Base-by-base conservation (phyloP, 106 monocot species). In the Gastrodia elata region DNA sequence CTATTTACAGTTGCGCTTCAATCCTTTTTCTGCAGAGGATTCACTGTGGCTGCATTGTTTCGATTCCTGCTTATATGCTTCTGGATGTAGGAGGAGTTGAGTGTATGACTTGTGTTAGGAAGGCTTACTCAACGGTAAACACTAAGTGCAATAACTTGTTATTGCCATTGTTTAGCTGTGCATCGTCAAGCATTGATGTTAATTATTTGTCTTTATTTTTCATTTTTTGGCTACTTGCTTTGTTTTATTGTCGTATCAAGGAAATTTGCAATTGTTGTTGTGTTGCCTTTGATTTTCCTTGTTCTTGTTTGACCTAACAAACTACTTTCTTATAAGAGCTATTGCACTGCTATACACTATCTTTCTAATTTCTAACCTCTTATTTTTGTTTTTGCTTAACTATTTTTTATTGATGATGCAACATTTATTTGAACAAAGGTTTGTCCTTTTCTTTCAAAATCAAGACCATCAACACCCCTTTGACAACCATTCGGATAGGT, bases 1-100 rank as follows among this genome's bases (percentile, higher is more conserved):
- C 1, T 71, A 28, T 71, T 58, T 58, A 40, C 27, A 33, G 11
- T 22, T 22, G 24, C 2, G 16, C 40, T 39, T 8, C 39, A 40
- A 39, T n/a, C 55, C 32, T 25, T 6, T 43, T 27, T 57, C 22
- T 68, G 70, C 83, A 89, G 89, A 75, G 78, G 67, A 38, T 86
- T 41, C 89, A 89, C 52, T 89, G 89, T 70, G 89, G 89, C 26
- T 89, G 89, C 30, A 79, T 89, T 32, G 89, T 89, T 26, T 89
- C 85, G 2, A 37, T 39, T 6, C 76, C 77, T 38, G 20, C 59
- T 20, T 89, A 81, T 73, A 18, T 80, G 33, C 81, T 83, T 39
- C 81, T 85, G 16, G 89, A 89, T 72, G 78, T 73, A 18, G 89
- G 89, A 35, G 89, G 89, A 64, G 73, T 89, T 39, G 89, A 89